Conservation (phyloP, 805 yeast species). For the Candida xiaguanensis region DNA sequence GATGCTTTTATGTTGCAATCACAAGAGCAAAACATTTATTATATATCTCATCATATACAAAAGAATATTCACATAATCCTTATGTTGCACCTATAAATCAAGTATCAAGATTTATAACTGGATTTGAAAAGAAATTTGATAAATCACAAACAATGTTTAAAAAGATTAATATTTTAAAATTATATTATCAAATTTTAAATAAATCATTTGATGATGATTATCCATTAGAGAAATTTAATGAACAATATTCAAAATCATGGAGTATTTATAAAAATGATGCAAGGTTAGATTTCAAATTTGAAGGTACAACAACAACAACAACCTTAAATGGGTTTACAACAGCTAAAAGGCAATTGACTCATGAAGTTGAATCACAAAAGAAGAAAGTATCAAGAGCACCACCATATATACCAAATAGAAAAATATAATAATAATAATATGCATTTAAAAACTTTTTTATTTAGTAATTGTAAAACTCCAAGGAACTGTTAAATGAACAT, state of each 20-base stretch:
- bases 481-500: conserved; percentile 65
- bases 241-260: conserved; percentile 14
- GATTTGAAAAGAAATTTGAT: conserved; percentile 9
- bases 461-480: conserved; percentile 87
- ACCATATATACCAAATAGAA: conserved; percentile 9
- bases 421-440: neutral
- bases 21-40: conserved; percentile 72
- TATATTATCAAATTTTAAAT: conserved; percentile 17
- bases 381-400: conserved; percentile 8
- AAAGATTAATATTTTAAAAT: conserved; percentile 12
- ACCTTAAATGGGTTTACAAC: conserved; percentile 6
- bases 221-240: conserved; percentile 9
- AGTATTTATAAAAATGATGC: conserved; percentile 4
- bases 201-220: conserved; percentile 1
- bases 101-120: conserved; percentile 27
- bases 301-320: neutral
- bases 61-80: conserved; percentile 4
- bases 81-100: conserved; percentile 18
- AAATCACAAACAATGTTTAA: conserved; percentile 17
- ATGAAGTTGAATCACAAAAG: neutral
- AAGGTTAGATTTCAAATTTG: conserved; percentile 1
- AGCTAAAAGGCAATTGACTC: conserved; percentile 5
- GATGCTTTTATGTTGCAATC: conserved; percentile 84
- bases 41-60: conserved; percentile 35
- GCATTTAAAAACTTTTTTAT: conserved; percentile 17